These are phyloP conservation scores for Thielaviopsis euricoi DNA, from an alignment of 2,329 filamentous ascomycete species.

Conservation along the genomic window DNA sequence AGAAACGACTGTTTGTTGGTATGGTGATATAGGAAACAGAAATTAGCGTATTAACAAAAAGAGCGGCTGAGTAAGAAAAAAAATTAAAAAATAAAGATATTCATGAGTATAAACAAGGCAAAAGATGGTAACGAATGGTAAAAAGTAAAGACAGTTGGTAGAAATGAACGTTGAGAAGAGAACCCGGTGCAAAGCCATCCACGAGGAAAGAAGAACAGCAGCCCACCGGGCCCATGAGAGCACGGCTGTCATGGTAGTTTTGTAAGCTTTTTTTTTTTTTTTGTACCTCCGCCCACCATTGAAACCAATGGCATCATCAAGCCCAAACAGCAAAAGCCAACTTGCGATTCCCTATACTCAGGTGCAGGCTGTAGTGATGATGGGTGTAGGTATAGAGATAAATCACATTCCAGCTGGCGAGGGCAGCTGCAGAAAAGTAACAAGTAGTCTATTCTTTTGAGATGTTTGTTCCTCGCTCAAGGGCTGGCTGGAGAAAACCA, in stretches of 20 bases:
- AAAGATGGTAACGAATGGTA: not conserved
- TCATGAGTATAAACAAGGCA: not conserved
- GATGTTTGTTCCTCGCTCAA: not conserved
- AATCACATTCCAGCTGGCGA: not conserved
- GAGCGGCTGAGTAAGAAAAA: not conserved
- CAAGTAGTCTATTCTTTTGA: not conserved
- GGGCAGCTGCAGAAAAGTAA: not conserved
- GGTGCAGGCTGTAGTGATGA: not conserved
- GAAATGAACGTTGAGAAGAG: not conserved
- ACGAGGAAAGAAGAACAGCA: constrained; percentile 1
- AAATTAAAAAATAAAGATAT: not conserved
- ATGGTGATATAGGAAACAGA: not conserved
- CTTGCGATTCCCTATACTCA: not conserved
- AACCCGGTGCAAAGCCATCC: not conserved
- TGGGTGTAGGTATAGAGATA: not conserved
- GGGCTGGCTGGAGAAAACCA: no score
- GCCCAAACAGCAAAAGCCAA: no score
- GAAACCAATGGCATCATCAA: not conserved
- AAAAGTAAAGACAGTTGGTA: not conserved
- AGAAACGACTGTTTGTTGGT: not conserved
- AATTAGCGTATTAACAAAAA: not conserved
- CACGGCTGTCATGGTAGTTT: not conserved
- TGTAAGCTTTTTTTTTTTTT: not conserved
- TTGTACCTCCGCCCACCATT: not conserved
- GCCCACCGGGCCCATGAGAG: not conserved